Percentiles rank a stretch among this genome's conserved stretches.
Conservation (phyloP, 2,329 filamentous ascomycete species). For the Xylariaceae sp. region DNA sequence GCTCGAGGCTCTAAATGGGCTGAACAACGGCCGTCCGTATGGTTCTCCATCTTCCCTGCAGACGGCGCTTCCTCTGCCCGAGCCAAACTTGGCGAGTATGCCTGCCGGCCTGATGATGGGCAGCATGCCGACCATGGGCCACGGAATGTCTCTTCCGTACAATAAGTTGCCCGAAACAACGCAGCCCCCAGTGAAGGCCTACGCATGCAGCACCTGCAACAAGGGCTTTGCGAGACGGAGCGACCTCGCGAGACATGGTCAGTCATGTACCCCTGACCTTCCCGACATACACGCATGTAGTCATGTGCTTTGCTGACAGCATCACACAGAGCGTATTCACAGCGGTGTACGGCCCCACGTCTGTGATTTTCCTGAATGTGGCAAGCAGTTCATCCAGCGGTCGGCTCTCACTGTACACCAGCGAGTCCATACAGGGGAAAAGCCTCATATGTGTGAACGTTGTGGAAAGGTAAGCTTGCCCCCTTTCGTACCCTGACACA, state of each 20-base stretch:
- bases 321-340: constrained; percentile 79
- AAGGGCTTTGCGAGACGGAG: constrained; percentile 92
- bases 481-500: neutral
- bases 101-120: constrained; percentile 33
- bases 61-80: constrained; percentile 37
- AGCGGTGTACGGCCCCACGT: constrained; percentile 85
- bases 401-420: constrained; percentile 93
- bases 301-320: too few relatives aligned
- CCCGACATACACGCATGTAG: too few relatives aligned
- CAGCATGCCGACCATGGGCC: constrained; percentile 28
- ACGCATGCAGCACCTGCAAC: constrained; percentile 79
- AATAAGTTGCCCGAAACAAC: constrained; percentile 32
- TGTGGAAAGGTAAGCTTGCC: constrained; percentile 76
- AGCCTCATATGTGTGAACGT: constrained; percentile 94
- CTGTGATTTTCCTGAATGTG: constrained; percentile 81
- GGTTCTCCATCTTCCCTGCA: constrained; percentile 48
- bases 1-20: constrained; percentile 29
- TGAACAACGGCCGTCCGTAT: constrained; percentile 37
- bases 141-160: constrained; percentile 28
- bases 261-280: constrained; percentile 30
- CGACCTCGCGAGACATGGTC: constrained; percentile 91
- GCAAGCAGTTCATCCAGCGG: constrained; percentile 95
- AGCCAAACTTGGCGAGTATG: constrained; percentile 12
- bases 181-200: constrained; percentile 53
- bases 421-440: constrained; percentile 94